phyloP scores from a whole-genome alignment of 2,329 filamentous ascomycete species.

The Fusarium algeriense region DNA sequence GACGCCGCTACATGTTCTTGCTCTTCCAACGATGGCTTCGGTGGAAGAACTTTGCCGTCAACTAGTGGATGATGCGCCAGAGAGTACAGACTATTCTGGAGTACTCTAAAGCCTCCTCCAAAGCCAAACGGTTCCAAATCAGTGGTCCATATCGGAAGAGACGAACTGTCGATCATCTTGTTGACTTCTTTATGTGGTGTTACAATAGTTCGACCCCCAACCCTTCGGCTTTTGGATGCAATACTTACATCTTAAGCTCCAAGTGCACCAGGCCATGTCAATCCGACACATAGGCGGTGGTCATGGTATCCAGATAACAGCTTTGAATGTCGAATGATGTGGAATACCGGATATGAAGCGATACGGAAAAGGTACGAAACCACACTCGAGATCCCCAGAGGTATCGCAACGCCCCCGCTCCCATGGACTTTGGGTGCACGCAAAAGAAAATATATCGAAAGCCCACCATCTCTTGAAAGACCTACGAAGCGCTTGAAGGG shows the following conservation, averaged over 20 bases:
- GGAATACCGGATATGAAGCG: neutral
- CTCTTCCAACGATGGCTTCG: neutral
- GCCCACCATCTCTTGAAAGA: too few species aligned
- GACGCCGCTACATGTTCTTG: neutral
- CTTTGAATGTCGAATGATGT: neutral
- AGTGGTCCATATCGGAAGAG: neutral
- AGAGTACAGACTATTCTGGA: neutral
- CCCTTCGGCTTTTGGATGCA: neutral
- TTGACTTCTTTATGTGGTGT: neutral
- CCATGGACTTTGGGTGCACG: neutral
- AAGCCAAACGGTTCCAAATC: too few species aligned
- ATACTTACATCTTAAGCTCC: neutral
- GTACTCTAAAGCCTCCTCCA: neutral
- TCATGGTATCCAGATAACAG: neutral
- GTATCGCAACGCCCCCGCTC: neutral
- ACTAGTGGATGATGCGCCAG: neutral
- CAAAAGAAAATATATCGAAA: neutral
- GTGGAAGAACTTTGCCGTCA: neutral
- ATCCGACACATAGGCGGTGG: neutral
- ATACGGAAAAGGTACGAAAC: neutral
- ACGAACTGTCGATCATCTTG: neutral
- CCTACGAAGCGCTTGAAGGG: rapidly evolving
- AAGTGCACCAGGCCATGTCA: neutral
- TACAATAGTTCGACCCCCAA: neutral
- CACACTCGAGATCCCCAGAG: neutral